These are phyloP conservation scores for Zygosaccharomyces pseudobailii DNA, from an alignment of 1,139 yeast genomes.

Conservation along the genomic window DNA sequence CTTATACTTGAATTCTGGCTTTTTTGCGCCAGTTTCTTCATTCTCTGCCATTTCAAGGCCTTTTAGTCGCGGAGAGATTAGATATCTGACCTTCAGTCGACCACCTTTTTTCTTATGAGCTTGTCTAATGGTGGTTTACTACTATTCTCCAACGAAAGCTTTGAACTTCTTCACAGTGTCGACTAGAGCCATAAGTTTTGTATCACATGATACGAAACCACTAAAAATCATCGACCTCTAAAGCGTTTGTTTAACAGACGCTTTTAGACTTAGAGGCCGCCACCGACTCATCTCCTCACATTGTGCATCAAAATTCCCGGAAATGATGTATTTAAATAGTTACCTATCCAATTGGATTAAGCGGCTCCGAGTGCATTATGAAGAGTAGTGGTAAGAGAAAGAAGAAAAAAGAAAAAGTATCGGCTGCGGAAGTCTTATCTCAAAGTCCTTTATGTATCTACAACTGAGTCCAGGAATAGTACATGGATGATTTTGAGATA, in stretches of 20 bases:
- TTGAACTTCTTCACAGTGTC: not conserved
- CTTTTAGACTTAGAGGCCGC: no score
- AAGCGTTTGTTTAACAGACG: no score
- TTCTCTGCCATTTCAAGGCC: conserved; percentile 4
- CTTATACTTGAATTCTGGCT: conserved; percentile 27
- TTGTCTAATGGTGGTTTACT: not conserved
- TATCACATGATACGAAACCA: not conserved
- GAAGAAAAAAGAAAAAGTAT: not conserved
- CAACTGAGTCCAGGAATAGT: conserved; percentile 33
- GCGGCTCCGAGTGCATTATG: not conserved
- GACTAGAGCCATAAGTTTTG: conserved; percentile 1
- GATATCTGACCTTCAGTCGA: not conserved
- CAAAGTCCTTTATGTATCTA: conserved; percentile 6
- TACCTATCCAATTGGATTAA: not conserved
- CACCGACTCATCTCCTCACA: no score
- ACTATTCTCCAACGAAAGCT: not conserved
- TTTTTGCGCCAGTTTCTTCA: conserved; percentile 5
- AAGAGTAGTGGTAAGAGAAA: not conserved
- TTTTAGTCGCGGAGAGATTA: not conserved
- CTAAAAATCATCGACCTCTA: not conserved
- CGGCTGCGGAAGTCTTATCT: not conserved
- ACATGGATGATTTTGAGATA: conserved; percentile 30
- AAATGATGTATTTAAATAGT: conserved; percentile 1
- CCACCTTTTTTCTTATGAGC: not conserved
- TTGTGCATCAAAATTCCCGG: not conserved